Conservation (phyloP, 2,329 filamentous ascomycete species). For the Cadophora luteo-olivacea region DNA sequence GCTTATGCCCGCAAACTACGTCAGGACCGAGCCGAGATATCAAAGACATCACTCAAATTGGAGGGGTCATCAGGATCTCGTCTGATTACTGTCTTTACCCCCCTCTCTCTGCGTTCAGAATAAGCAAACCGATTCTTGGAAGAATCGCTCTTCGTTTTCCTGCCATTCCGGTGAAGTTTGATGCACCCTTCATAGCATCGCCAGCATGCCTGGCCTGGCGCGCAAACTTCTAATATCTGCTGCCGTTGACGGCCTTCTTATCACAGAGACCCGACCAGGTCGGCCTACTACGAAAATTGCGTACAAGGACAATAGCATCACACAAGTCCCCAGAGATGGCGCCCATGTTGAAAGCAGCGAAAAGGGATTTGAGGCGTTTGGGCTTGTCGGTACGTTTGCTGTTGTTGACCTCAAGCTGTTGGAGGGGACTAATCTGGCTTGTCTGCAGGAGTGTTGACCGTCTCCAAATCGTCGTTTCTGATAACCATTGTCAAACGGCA, state of each 20-base stretch:
- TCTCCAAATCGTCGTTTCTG: conserved; percentile 83
- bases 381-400: conserved; percentile 43
- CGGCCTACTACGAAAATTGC: conserved; percentile 41
- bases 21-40: background rate
- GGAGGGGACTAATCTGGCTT: conserved; percentile 19
- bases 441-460: conserved; percentile 75
- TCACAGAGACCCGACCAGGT: conserved; percentile 36
- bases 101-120: background rate
- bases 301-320: conserved; percentile 42
- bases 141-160: background rate
- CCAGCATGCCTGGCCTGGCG: conserved; percentile 45
- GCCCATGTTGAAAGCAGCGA: conserved; percentile 25
- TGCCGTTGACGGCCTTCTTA: conserved; percentile 44
- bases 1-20: background rate
- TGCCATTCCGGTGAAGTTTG: background rate
- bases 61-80: too few relatives aligned
- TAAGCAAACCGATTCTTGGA: background rate
- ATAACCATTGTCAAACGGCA: conserved; percentile 86
- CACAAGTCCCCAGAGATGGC: conserved; percentile 31
- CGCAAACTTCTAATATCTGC: conserved; percentile 46
- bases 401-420: background rate
- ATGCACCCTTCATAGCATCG: conserved; percentile 29
- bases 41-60: conserved; percentile 3
- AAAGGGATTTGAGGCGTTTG: conserved; percentile 46
- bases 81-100: background rate